Base-by-base conservation (phyloP, 108 stramenopile genomes). In the Chaetoceros tenuissimus region DNA sequence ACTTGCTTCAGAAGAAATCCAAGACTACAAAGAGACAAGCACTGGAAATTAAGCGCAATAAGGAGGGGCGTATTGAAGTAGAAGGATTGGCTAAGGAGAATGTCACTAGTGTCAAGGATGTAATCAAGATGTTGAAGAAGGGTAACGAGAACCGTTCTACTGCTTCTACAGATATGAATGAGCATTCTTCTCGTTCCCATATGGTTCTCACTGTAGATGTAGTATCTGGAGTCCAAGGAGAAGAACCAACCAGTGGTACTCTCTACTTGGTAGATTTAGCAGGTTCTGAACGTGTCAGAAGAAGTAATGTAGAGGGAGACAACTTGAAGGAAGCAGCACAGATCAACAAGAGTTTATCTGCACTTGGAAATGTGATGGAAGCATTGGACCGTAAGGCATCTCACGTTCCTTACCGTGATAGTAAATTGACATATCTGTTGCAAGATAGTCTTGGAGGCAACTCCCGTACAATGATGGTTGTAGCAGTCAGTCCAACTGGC, bases 301-400 rank as follows among this genome's bases (percentile, higher is more conserved):
- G 96, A 81, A 87, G 90, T 67, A 85, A 93, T 64, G 95, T 91
- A 2, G 79, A 71, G 45, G 93, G 94, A 48, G 79, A 92, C 28
- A 77, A 88, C 27, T 64, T 97, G 53, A 94, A 94, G 64, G 98
- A 99, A 60, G 97, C 98, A 18, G 91, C 93, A 43, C 95, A 96
- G 66, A 99, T 99, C 69, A 99, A 99, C 86, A 96, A 95, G 75
- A 92, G 89, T 60, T 72, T 99, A 52, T 89, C 94, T 1, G 97
- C 97, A 10, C 79, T 99, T 50, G 96, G 96, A 22, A 96, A 98
- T 75, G 98, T 99, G 10, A 98, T 99, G 79, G 94, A 97, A 55
- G 96, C 96, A 1, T 64, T 93, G 25, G 92, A 93, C 64, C 64
- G 87, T 34, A 93, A 89, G 65, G 74, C 85, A 22, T 78, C 86